These are phyloP conservation scores for Ashbya aceris DNA, from an alignment of 1,139 yeast genomes.

Conservation along the genomic window DNA sequence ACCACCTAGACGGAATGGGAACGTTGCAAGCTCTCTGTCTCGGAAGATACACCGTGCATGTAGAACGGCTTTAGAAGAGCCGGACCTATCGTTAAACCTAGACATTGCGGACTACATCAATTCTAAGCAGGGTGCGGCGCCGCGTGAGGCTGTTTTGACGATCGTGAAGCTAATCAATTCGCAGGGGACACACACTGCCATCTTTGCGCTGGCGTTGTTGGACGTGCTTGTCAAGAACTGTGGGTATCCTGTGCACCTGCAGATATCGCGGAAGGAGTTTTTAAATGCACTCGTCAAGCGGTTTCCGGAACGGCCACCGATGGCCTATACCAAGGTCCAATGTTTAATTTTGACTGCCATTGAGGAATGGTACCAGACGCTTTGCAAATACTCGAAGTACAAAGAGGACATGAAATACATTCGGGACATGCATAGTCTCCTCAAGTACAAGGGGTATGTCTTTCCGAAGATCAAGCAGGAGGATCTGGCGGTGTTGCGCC, in stretches of 20 bases:
- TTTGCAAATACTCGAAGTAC: constrained; percentile 81
- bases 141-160: constrained; percentile 90
- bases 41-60: constrained; percentile 81
- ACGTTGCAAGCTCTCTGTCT: constrained; percentile 33
- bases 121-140: constrained; percentile 82
- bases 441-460: constrained; percentile 77
- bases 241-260: constrained; percentile 94
- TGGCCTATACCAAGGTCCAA: constrained; percentile 75
- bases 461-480: constrained; percentile 89
- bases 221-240: constrained; percentile 94
- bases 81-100: constrained; percentile 77
- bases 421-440: constrained; percentile 89
- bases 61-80: constrained; percentile 73
- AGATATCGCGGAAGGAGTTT: constrained; percentile 89
- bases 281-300: constrained; percentile 84
- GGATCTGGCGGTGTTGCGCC: constrained; percentile 88
- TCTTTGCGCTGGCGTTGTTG: constrained; percentile 48
- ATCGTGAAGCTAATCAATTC: constrained; percentile 78
- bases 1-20: constrained; percentile 27
- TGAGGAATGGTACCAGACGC: constrained; percentile 96
- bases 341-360: constrained; percentile 78
- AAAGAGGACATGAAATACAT: constrained; percentile 88
- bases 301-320: constrained; percentile 93
- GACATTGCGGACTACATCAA: constrained; percentile 92
- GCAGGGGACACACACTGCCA: constrained; percentile 69